A percentile compares a stretch with the other conserved stretches of the same genome.
These are phyloP conservation scores for Eutypa lata DNA, from an alignment of 2,329 filamentous ascomycete species.

Conservation along the genomic window DNA sequence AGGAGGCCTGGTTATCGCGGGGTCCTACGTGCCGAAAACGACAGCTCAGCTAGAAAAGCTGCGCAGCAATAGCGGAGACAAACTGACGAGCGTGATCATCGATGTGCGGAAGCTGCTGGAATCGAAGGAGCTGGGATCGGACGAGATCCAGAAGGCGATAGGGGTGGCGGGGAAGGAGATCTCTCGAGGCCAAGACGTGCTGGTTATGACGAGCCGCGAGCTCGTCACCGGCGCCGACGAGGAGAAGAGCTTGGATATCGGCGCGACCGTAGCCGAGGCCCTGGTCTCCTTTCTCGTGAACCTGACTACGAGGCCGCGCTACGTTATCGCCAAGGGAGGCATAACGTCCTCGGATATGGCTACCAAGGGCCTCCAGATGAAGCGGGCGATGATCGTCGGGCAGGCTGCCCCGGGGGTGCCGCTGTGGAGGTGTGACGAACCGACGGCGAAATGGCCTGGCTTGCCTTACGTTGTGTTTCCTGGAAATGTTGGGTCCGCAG, in stretches of 20 bases:
- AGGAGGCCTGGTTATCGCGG: slow-evolving; percentile 53
- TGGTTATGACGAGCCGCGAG: slow-evolving; percentile 57
- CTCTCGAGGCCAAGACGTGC: slow-evolving; percentile 45
- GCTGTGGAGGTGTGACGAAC: slow-evolving; percentile 56
- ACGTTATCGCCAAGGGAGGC: slow-evolving; percentile 58
- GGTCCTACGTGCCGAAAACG: slow-evolving; percentile 58
- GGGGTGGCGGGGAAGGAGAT: slow-evolving; percentile 37
- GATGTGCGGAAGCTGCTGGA: slow-evolving; percentile 46
- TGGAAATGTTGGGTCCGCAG: slow-evolving; percentile 52
- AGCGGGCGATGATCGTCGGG: slow-evolving; percentile 51
- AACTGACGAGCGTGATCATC: slow-evolving; percentile 44
- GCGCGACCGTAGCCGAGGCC: slow-evolving; percentile 46
- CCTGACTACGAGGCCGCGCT: slow-evolving; percentile 47
- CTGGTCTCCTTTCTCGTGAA: slow-evolving; percentile 47
- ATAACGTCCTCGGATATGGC: slow-evolving; percentile 59
- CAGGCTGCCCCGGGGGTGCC: slow-evolving; percentile 57
- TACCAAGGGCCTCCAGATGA: slow-evolving; percentile 53
- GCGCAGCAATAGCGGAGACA: slow-evolving; percentile 31
- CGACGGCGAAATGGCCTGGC: slow-evolving; percentile 45
- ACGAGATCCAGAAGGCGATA: slow-evolving; percentile 29
- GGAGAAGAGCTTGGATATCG: slow-evolving; percentile 51
- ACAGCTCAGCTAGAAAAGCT: slow-evolving; percentile 50
- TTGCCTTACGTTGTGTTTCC: slow-evolving; percentile 58
- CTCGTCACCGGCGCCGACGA: slow-evolving; percentile 49
- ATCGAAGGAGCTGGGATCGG: slow-evolving; percentile 28